Conservation (phyloP, 768 basidiomycete genomes). For the Ramaria rubella region DNA sequence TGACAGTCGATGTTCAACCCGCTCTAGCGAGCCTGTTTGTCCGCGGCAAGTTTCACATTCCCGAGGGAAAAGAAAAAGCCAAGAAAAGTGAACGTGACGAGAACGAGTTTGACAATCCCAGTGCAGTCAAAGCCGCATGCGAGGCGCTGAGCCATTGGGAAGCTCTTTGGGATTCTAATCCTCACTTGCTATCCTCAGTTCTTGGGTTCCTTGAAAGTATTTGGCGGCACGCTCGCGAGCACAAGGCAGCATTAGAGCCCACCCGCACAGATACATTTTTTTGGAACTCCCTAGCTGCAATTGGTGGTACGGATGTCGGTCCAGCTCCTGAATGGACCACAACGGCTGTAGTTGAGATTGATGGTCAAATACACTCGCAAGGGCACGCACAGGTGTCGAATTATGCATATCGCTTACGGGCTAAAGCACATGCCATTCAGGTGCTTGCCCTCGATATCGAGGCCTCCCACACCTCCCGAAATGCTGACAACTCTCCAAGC, state of each 20-base stretch:
- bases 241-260: constrained; percentile 50
- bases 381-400: constrained; percentile 54
- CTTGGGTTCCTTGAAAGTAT: constrained; percentile 70
- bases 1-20: constrained; percentile 81
- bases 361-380: constrained; percentile 45
- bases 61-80: constrained; percentile 20
- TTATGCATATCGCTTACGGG: constrained; percentile 62
- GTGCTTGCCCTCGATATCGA: constrained; percentile 72
- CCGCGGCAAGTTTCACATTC: constrained; percentile 58
- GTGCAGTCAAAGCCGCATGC: constrained; percentile 61
- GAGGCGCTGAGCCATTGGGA: constrained; percentile 66
- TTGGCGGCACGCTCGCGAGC: constrained; percentile 77
- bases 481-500: constrained; percentile 17
- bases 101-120: constrained; percentile 29
- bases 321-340: constrained; percentile 64
- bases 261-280: constrained; percentile 53
- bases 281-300: constrained; percentile 61
- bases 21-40: constrained; percentile 77
- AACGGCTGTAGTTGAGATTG: constrained; percentile 39
- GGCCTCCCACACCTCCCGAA: constrained; percentile 38
- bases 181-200: constrained; percentile 65
- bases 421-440: constrained; percentile 69
- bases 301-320: constrained; percentile 65
- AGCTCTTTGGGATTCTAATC: constrained; percentile 69
- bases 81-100: constrained; percentile 17